A percentile compares a stretch with the other conserved stretches of the same genome.
These are phyloP conservation scores for Mycosarcoma mackinlayi DNA, from an alignment of 1,284 basidiomycete genomes.

Conservation along the genomic window DNA sequence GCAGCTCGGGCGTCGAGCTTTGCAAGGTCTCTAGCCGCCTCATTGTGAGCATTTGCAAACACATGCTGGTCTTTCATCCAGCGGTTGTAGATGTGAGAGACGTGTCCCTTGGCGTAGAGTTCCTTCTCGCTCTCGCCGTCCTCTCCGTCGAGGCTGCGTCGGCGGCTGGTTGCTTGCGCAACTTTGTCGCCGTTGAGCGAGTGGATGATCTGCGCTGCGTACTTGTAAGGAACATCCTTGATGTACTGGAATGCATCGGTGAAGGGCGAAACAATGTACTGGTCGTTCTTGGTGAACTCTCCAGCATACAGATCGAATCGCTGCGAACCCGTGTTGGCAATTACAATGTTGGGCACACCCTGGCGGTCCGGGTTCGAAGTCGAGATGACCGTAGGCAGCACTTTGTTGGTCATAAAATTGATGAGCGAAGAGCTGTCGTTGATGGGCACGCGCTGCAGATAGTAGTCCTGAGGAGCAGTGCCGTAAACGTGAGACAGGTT, in stretches of 20 bases:
- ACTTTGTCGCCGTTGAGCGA: slow-evolving; percentile 40
- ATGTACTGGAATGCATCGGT: slow-evolving; percentile 62
- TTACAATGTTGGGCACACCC: slow-evolving; percentile 50
- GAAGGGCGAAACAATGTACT: slow-evolving; percentile 65
- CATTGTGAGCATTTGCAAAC: background rate
- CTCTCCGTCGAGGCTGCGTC: slow-evolving; percentile 11
- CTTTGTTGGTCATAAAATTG: slow-evolving; percentile 56
- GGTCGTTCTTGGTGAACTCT: slow-evolving; percentile 62
- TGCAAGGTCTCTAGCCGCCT: slow-evolving; percentile 20
- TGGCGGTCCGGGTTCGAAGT: slow-evolving; percentile 53
- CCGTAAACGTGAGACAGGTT: slow-evolving; percentile 61
- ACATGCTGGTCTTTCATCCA: slow-evolving; percentile 38
- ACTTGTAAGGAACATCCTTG: slow-evolving; percentile 54
- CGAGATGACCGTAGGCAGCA: slow-evolving; percentile 63
- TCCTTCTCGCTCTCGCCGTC: slow-evolving; percentile 28
- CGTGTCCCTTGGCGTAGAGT: slow-evolving; percentile 40
- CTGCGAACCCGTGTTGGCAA: slow-evolving; percentile 63
- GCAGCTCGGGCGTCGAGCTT: slow-evolving; percentile 24
- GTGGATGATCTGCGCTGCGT: slow-evolving; percentile 51
- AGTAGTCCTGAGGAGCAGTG: slow-evolving; percentile 62
- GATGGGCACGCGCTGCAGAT: slow-evolving; percentile 55
- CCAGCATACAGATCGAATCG: slow-evolving; percentile 62
- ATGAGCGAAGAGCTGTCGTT: slow-evolving; percentile 52
- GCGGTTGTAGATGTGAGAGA: slow-evolving; percentile 45
- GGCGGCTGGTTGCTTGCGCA: slow-evolving; percentile 19